Evolutionary conservation across 2,329 filamentous ascomycete species (phyloP).

Genomic region (Fusarium nanum): DNA sequence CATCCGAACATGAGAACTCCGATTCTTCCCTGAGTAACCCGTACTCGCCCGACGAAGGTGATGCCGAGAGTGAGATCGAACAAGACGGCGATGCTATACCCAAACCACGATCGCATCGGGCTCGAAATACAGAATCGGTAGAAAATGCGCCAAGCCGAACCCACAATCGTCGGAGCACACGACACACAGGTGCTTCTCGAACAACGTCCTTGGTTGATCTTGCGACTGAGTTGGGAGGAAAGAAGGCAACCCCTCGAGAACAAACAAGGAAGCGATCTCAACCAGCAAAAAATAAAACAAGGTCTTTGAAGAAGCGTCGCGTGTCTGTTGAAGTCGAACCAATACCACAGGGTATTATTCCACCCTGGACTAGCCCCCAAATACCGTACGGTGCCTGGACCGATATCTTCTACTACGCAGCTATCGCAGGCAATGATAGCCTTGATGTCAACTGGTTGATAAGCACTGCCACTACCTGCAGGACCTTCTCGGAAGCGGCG

Average conservation of each 20-base stretch:
- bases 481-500: constrained; percentile 76
- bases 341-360: constrained; percentile 52
- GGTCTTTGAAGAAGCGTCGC: constrained; percentile 39
- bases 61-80: constrained; percentile 24
- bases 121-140: background rate
- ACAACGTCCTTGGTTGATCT: background rate
- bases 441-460: constrained; percentile 72
- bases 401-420: constrained; percentile 76
- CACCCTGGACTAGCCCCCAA: constrained; percentile 64
- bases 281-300: constrained; percentile 10
- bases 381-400: constrained; percentile 76
- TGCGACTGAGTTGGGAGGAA: background rate
- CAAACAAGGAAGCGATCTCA: constrained; percentile 35
- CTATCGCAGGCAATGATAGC: constrained; percentile 59
- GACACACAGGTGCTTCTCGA: constrained; percentile 24
- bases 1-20: constrained; percentile 24
- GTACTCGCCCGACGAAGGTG: constrained; percentile 12
- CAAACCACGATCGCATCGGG: constrained; percentile 13
- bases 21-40: constrained; percentile 24
- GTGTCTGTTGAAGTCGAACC: constrained; percentile 14
- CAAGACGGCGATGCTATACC: constrained; percentile 14
- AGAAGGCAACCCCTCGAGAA: background rate
- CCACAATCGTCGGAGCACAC: constrained; percentile 25
- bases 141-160: background rate
- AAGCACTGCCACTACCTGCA: constrained; percentile 70